Conservation (phyloP, 2,329 filamentous ascomycete species). For the Claviceps africana region DNA sequence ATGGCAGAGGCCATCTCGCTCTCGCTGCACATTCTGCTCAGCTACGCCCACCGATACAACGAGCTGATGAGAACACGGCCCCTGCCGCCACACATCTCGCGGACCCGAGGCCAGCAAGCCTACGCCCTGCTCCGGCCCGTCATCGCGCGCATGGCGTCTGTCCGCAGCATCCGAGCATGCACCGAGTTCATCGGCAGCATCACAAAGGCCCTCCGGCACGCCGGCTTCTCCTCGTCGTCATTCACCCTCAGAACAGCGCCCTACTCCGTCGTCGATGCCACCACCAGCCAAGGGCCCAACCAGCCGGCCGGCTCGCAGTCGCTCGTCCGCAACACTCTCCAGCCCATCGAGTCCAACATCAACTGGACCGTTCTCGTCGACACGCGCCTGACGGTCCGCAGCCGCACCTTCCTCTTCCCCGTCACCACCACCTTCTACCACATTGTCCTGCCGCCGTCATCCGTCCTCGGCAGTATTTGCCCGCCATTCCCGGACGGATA, state of each 20-base stretch:
- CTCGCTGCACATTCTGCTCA: slow-evolving; percentile 61
- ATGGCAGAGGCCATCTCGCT: slow-evolving; percentile 53
- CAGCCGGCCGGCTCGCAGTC: slow-evolving; percentile 28
- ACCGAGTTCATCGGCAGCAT: slow-evolving; percentile 30
- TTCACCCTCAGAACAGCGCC: slow-evolving; percentile 29
- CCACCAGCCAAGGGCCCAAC: slow-evolving; percentile 17
- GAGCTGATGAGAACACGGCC: slow-evolving; percentile 53
- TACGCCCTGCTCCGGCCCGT: slow-evolving; percentile 39
- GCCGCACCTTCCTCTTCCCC: slow-evolving; percentile 29
- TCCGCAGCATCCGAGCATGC: slow-evolving; percentile 25
- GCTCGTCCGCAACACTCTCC: slow-evolving; percentile 29
- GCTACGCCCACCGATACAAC: slow-evolving; percentile 65
- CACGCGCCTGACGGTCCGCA: slow-evolving; percentile 27
- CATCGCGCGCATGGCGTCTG: slow-evolving; percentile 33
- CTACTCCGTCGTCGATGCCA: slow-evolving; percentile 14
- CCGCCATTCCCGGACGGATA: slow-evolving; percentile 32
- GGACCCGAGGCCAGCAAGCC: slow-evolving; percentile 24
- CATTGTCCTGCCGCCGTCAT: slow-evolving; percentile 24
- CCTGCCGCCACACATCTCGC: slow-evolving; percentile 24
- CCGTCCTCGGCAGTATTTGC: slow-evolving; percentile 24
- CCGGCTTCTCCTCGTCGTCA: slow-evolving; percentile 28
- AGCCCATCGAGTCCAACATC: slow-evolving; percentile 27
- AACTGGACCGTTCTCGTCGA: slow-evolving; percentile 32
- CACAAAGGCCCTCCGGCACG: slow-evolving; percentile 28
- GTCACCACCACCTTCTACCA: slow-evolving; percentile 31